These are phyloP conservation scores for Adiantum capillusveneris DNA, from an alignment of 75 land plant genomes.

Conservation along the genomic window DNA sequence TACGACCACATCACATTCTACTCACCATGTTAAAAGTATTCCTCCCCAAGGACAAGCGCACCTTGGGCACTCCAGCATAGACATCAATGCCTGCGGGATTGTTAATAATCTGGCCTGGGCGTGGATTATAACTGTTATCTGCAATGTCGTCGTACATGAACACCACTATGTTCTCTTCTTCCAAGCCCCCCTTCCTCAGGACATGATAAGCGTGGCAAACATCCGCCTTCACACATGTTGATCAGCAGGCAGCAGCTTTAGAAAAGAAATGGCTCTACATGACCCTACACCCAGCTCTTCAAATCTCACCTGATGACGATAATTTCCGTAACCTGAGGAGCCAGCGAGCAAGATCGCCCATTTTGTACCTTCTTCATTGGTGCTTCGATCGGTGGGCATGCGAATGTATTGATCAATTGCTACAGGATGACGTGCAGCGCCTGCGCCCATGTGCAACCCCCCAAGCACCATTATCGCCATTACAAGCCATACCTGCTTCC, in stretches of 20 bases:
- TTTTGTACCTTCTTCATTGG: conserved; percentile 24
- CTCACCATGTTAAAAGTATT: not conserved
- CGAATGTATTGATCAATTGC: too few species aligned
- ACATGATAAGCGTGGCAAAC: conserved; percentile 91
- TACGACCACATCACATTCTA: not conserved
- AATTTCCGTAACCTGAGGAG: conserved; percentile 61
- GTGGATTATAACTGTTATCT: conserved; percentile 44
- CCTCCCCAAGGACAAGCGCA: conserved; percentile 3
- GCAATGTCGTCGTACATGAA: conserved; percentile 95
- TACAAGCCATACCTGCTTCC: not conserved
- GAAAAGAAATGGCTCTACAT: too few species aligned
- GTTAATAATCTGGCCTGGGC: conserved; percentile 77
- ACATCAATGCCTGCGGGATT: conserved; percentile 68
- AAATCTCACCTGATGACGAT: conserved; percentile 59
- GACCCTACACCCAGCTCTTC: too few species aligned
- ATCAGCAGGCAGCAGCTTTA: not conserved
- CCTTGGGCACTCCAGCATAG: conserved; percentile 87
- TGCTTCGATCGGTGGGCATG: not conserved
- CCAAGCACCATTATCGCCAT: too few species aligned
- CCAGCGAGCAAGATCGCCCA: conserved; percentile 85
- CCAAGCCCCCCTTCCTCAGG: conserved; percentile 66
- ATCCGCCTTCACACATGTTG: conserved; percentile 50
- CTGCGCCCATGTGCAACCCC: too few species aligned
- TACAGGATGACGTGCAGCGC: too few species aligned
- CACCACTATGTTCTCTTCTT: conserved; percentile 91